Evolutionary conservation across 805 yeast species (phyloP), one percentile per base, ranked within the genome.

Genomic region (Candida golubevii): DNA sequence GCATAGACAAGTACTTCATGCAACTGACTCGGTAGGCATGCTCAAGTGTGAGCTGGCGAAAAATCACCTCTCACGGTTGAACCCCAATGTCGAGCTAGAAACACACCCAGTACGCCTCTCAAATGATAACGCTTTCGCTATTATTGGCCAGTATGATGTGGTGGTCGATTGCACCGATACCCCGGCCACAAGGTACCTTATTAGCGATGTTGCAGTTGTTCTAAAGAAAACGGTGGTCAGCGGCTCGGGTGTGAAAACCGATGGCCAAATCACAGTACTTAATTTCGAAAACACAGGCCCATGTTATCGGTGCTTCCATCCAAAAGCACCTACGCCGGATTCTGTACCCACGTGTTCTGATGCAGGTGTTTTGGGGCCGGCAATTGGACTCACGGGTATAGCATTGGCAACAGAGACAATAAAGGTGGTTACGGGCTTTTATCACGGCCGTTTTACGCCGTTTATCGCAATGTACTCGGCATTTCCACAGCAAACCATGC

Each of bases 161-260:
- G 79, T 93, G 4, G 67, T 93, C 15, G 99, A 93, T 63, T 95
- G 99, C 58, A 91, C 99, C 0, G 99, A 93, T 64, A 81, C 91
- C 1, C 98, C 98, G 10, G 77, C 80, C 35, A 81, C 95, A 0
- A 69, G 99, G 51, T 93, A 93, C 60, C 72, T 93, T 47, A 79
- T 93, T 30, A 86, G 88, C 44, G 99, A 93, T 62, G 85, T 82
- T 1, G 81, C 89, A 10, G 95, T 88, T 0, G 52, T 83, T 0
- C 60, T 77, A 1, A 78, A 80, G 0, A 80, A 79, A 46, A 82
- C 97, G 0, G 75, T 93, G 0, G 83, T 93, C 1, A 87, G 97
- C 13, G 99, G 96, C 0, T 86, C 97, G 0, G 98, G 98, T 0
- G 71, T 93, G 41, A 83, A 83, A 53, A 76, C 95, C 0, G 98